Conservation (phyloP, 2,329 filamentous ascomycete species). For the Epichloe gansuensis region DNA sequence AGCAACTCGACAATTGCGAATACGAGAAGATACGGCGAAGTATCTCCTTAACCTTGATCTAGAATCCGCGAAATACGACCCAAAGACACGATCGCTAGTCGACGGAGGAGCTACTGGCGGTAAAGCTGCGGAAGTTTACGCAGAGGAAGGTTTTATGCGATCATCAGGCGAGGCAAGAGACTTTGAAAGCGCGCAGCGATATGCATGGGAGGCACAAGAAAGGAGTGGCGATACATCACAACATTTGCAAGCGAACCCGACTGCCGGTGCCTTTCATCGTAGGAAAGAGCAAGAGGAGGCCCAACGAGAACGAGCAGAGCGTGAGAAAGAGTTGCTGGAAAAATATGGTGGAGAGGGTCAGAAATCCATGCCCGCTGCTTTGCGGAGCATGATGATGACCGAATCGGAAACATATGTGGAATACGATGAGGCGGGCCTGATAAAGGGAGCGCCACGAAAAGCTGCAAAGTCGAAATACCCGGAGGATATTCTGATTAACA, state of each 20-base stretch:
- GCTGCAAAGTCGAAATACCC: conserved; percentile 79
- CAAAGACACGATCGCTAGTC: conserved; percentile 85
- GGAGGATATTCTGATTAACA: conserved; percentile 79
- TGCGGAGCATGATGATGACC: conserved; percentile 55
- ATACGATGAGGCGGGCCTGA: conserved; percentile 78
- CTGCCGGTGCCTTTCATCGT: conserved; percentile 72
- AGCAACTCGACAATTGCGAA: conserved; percentile 75
- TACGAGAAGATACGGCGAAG: conserved; percentile 94
- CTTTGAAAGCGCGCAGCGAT: conserved; percentile 77
- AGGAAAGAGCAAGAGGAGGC: conserved; percentile 68
- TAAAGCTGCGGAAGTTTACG: conserved; percentile 68
- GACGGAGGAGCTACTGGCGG: conserved; percentile 71
- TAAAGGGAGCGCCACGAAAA: conserved; percentile 75
- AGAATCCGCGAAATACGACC: conserved; percentile 95
- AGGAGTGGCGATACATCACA: conserved; percentile 62
- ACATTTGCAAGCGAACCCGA: conserved; percentile 93
- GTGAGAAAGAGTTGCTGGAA: conserved; percentile 58
- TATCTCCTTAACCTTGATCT: conserved; percentile 90
- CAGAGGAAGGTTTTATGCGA: conserved; percentile 84
- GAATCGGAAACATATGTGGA: conserved; percentile 84
- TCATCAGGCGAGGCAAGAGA: conserved; percentile 84
- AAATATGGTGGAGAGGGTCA: conserved; percentile 66
- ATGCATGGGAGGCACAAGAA: conserved; percentile 94
- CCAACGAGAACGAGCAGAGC: conserved; percentile 53
- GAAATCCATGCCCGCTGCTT: conserved; percentile 41